Base-by-base conservation (phyloP, 1,284 basidiomycete genomes). In the Cystobasidiaceae sp. region DNA sequence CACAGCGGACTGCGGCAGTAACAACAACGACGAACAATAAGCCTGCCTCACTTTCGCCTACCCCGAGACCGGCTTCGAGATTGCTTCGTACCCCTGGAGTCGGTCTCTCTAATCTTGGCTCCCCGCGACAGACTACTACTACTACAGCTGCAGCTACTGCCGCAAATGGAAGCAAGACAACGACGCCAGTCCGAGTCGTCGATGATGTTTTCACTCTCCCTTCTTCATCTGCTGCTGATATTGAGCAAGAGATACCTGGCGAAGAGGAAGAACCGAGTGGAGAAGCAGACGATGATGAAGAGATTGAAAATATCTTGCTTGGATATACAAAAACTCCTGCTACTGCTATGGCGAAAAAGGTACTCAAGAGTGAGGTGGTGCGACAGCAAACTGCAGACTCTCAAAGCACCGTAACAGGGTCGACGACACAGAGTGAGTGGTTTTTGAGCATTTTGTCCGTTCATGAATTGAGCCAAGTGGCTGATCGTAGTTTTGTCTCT, bases 251-350 rank as follows among this genome's bases (percentile, higher is more conserved):
- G 19, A 34, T n/a, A n/a, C n/a, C 55, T 9, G 48, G 21, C 15
- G 50, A 37, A 28, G 61, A 49, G 27, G 43, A 28, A n/a, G 33
- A 48, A 28, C 30, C 46, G 32, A 44, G 32, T 15, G 61, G 49
- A 27, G 61, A 57, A 25, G 37, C n/a, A 9, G 32, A 64, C 17
- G 61, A 64, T 33, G 61, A 64, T 19, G 52, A 56, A 44, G 51
- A 64, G 32, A 51, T 64, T 32, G 61, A 51, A 23, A 51, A 64
- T 41, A 64, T 64, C 43, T 25, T 64, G 9, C 52, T 64, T 0
- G 61, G 61, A 2, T 64, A 64, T 27, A 56, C 61, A 7, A 55
- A 55, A 39, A 64, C 61, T 19, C 61, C 61, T 21, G 50, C 61
- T 23, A 44, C 44, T 25, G 52, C 43, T 21, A 17, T 43, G 0